A percentile compares a stretch with the other conserved stretches of the same genome.
phyloP scores from a whole-genome alignment of 257 asterid genomes.

The Solanum clarkiae region DNA sequence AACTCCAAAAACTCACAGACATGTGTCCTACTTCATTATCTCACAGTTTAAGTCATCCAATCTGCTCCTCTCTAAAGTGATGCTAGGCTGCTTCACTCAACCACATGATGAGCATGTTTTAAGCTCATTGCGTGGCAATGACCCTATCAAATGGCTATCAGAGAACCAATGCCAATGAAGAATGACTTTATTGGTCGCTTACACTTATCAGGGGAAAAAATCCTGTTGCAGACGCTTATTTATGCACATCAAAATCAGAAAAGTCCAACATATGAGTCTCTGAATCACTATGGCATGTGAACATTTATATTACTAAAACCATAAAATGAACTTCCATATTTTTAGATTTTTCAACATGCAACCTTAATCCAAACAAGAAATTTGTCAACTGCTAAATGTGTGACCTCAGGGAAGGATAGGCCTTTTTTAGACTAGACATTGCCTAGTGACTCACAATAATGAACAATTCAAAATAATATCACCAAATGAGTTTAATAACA shows the following conservation, averaged over 20 bases:
- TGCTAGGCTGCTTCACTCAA: no score
- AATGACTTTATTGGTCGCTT: not conserved
- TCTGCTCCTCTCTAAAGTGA: no score
- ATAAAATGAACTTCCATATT: not conserved
- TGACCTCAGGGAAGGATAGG: not conserved
- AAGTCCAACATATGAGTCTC: not conserved
- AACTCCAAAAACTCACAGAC: not conserved
- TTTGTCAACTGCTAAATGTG: not conserved
- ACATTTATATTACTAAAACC: not conserved
- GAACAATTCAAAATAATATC: not conserved
- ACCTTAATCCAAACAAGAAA: not conserved
- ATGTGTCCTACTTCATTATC: not conserved
- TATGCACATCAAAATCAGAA: not conserved
- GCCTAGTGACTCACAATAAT: not conserved
- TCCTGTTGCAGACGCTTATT: not conserved
- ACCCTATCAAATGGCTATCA: not conserved
- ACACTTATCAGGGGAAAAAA: not conserved
- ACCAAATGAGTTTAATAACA: not conserved
- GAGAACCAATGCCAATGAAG: not conserved
- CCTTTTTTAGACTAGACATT: not conserved
- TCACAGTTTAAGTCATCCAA: not conserved
- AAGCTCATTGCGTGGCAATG: not conserved
- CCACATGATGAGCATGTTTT: no score
- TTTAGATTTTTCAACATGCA: not conserved
- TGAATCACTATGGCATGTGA: not conserved